Evolutionary conservation across 1,284 basidiomycete species (phyloP).

Genomic region (Pseudozyma sp.): DNA sequence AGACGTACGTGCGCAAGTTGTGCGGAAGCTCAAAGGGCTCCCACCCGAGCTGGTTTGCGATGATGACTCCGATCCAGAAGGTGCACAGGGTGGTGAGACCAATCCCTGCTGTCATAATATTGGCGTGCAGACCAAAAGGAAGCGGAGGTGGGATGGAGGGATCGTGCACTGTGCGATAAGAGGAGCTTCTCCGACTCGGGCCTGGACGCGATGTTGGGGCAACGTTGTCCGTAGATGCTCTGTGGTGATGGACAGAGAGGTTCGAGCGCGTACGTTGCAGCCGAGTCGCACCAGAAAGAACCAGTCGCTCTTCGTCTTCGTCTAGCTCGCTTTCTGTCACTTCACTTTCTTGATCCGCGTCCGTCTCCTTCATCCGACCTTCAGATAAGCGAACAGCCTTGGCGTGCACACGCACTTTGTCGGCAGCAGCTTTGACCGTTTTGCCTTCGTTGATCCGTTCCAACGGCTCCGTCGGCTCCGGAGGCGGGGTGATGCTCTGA

Average conservation of each 20-base stretch:
- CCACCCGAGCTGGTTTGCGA: slow-evolving; percentile 53
- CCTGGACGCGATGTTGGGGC: slow-evolving; percentile 9
- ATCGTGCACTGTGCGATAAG: slow-evolving; percentile 33
- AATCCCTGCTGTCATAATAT: slow-evolving; percentile 66
- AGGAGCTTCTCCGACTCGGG: slow-evolving; percentile 21
- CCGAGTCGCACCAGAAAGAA: slow-evolving; percentile 48
- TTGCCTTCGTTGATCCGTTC: slow-evolving; percentile 13
- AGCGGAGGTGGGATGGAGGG: slow-evolving; percentile 58
- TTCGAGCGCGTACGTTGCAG: slow-evolving; percentile 47
- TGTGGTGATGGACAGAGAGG: slow-evolving; percentile 27
- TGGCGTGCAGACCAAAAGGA: slow-evolving; percentile 67
- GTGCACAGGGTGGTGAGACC: slow-evolving; percentile 55
- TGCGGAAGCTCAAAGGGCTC: slow-evolving; percentile 62
- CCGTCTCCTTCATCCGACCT: not conserved
- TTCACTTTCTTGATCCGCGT: slow-evolving; percentile 33
- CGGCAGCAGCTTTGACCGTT: slow-evolving; percentile 7
- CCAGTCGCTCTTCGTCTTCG: slow-evolving; percentile 50
- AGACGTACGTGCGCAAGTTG: slow-evolving; percentile 41
- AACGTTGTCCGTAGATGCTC: slow-evolving; percentile 4
- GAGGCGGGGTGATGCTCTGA: slow-evolving; percentile 37
- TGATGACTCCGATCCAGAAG: slow-evolving; percentile 60
- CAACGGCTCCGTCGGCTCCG: slow-evolving; percentile 16
- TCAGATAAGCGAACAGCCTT: slow-evolving; percentile 12
- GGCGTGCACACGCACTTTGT: slow-evolving; percentile 36
- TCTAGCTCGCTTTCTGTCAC: slow-evolving; percentile 53